Conservation (phyloP, 1,284 basidiomycete species). For the Schizophyllum amplum region DNA sequence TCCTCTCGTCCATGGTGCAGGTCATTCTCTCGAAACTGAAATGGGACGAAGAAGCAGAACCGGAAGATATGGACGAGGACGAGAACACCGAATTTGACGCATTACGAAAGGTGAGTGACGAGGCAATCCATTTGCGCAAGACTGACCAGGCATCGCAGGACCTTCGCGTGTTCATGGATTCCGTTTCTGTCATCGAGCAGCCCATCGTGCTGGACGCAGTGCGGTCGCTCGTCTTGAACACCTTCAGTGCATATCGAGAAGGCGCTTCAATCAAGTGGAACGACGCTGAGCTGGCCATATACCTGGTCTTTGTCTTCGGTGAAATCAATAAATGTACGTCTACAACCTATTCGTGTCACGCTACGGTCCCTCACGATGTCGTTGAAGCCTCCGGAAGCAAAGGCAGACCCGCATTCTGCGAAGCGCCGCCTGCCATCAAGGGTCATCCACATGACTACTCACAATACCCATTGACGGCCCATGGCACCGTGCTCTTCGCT, state of each 20-base stretch:
- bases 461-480: constrained; percentile 80
- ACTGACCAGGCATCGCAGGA: constrained; percentile 39
- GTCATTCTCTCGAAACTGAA: constrained; percentile 85
- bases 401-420: constrained; percentile 69
- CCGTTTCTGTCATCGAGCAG: constrained; percentile 75
- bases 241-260: constrained; percentile 59
- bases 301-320: constrained; percentile 90
- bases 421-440: constrained; percentile 55
- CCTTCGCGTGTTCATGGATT: constrained; percentile 76
- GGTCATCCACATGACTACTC: constrained; percentile 75
- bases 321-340: constrained; percentile 78
- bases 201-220: constrained; percentile 72
- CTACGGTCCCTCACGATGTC: constrained; percentile 5
- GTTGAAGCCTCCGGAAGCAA: constrained; percentile 52
- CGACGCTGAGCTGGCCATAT: constrained; percentile 88
- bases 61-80: constrained; percentile 83
- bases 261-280: constrained; percentile 77
- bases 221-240: constrained; percentile 63
- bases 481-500: constrained; percentile 85
- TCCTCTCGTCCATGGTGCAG: constrained; percentile 75
- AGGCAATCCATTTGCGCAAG: background rate
- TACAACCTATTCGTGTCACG: background rate
- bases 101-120: constrained; percentile 64
- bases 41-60: constrained; percentile 83
- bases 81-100: constrained; percentile 81